These are phyloP conservation scores for Capronia epimyces DNA, from an alignment of 2,329 filamentous ascomycete species.

Conservation along the genomic window DNA sequence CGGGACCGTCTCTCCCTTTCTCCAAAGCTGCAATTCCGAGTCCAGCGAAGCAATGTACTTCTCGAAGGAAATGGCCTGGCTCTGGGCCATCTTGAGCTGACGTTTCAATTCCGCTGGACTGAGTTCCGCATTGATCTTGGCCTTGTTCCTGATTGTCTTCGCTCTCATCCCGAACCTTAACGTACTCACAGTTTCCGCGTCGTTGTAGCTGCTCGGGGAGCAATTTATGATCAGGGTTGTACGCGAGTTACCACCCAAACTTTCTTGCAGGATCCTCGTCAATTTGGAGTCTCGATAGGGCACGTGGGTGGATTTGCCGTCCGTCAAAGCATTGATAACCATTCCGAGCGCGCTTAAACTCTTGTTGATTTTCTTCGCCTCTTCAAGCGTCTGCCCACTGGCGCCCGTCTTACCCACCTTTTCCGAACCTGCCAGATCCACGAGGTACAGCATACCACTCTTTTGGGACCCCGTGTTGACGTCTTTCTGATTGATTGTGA, in stretches of 20 bases:
- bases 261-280: constrained; percentile 94
- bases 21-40: constrained; percentile 79
- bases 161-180: constrained; percentile 91
- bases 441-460: constrained; percentile 92
- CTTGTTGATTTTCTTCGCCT: constrained; percentile 99
- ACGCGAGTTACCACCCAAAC: constrained; percentile 90
- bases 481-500: constrained; percentile 96
- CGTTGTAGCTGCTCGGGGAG: constrained; percentile 98
- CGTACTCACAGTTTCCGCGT: constrained; percentile 86
- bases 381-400: constrained; percentile 92
- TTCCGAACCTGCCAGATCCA: constrained; percentile 96
- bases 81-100: constrained; percentile 85
- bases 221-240: constrained; percentile 99
- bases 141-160: constrained; percentile 99
- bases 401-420: constrained; percentile 98
- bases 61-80: constrained; percentile 82
- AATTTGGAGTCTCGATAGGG: constrained; percentile 98
- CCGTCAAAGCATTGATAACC: constrained; percentile 96
- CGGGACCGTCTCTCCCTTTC: constrained; percentile 78
- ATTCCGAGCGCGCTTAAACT: constrained; percentile 95
- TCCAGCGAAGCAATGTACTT: constrained; percentile 78
- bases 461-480: constrained; percentile 93
- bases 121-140: constrained; percentile 97
- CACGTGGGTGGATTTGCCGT: constrained; percentile 92
- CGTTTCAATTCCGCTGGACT: constrained; percentile 92